Base-by-base conservation (phyloP, 371 early-diverging fungal species). In the Apophysomyces variabilis region DNA sequence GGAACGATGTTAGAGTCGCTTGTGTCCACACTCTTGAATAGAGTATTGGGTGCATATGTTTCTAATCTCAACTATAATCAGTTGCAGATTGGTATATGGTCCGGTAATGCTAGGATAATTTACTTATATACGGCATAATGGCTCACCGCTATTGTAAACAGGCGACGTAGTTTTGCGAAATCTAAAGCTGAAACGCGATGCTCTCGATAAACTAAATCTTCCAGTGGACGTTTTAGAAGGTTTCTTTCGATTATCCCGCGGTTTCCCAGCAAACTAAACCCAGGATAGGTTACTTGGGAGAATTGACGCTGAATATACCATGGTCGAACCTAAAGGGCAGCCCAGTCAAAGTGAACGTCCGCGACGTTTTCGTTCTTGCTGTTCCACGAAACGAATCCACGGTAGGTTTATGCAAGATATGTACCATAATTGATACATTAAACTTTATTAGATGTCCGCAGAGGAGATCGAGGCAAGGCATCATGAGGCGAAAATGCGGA, bases 121-220 rank as follows among this genome's bases (percentile, higher is more conserved):
- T 26, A 38, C 54, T 16, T 16, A 13, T 26, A 35, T 58, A 35
- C 7, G 1, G 43, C 7, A n/a, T 26, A 60, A 39, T 32, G 1
- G 18, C 60, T 44, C 18, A 60, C 18, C 13, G 43, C 41, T 16
- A 13, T 60, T 43, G 43, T 6, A 38, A 62, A 57, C 32, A 95
- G 98, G 98, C 60, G 95, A 98, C 78, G 97, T 98, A n/a, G 92
- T 91, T 64, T 83, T 99, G 63, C 90, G 92, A 57, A 95, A 98
- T 79, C 86, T 98, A 35, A 85, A 89, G 26, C 83, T 99, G 36
- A 92, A 90, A 72, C 85, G 88, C 57, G 97, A 97, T 67, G 97
- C 98, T 0, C 85, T 99, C 26, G 93, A 95, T 76, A 95, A 96
- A 72, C 90, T 98, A 61, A 89, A 93, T 64, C 84, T 99, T 36